These are phyloP conservation scores for Calamus simplicifolius DNA, from an alignment of 176 grass and related monocot genomes.

Conservation along the genomic window DNA sequence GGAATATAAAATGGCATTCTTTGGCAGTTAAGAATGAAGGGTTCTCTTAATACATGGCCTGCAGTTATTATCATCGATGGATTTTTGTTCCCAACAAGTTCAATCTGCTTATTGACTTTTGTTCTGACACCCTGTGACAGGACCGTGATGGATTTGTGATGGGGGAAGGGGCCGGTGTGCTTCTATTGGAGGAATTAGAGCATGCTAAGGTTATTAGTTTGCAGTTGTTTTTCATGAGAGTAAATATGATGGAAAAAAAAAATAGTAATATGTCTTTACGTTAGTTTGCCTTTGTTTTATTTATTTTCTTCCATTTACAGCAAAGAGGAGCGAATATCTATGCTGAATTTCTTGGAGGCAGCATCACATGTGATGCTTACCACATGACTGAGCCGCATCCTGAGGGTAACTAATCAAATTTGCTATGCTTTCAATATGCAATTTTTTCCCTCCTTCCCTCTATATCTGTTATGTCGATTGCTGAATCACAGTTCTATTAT, in stretches of 20 bases:
- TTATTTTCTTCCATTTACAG: constrained; percentile 26
- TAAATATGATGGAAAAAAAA: too few species aligned
- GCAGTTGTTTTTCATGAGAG: too few species aligned
- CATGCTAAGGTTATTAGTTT: constrained; percentile 56
- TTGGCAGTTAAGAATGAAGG: too few species aligned
- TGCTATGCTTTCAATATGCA: not conserved
- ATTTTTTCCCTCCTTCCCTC: not conserved
- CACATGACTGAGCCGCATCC: constrained; percentile 99
- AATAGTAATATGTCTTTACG: not conserved
- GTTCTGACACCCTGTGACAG: constrained; percentile 25
- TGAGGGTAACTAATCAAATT: constrained; percentile 58
- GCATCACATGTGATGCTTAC: constrained; percentile 97
- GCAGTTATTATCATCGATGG: too few species aligned
- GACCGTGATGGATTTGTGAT: constrained; percentile 98
- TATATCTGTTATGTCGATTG: too few species aligned
- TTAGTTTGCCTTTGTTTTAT: not conserved
- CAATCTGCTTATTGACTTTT: too few species aligned
- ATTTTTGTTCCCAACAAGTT: not conserved
- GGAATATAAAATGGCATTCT: too few species aligned
- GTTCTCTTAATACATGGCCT: too few species aligned
- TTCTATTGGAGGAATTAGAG: constrained; percentile 96
- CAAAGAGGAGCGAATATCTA: constrained; percentile 93
- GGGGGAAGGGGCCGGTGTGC: constrained; percentile 96
- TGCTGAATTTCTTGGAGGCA: constrained; percentile 97
- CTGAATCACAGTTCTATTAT: not conserved